A percentile compares a stretch with the other conserved stretches of the same genome.
Conservation (phyloP, 495 filamentous ascomycete genomes). For the Xylona heveae region DNA sequence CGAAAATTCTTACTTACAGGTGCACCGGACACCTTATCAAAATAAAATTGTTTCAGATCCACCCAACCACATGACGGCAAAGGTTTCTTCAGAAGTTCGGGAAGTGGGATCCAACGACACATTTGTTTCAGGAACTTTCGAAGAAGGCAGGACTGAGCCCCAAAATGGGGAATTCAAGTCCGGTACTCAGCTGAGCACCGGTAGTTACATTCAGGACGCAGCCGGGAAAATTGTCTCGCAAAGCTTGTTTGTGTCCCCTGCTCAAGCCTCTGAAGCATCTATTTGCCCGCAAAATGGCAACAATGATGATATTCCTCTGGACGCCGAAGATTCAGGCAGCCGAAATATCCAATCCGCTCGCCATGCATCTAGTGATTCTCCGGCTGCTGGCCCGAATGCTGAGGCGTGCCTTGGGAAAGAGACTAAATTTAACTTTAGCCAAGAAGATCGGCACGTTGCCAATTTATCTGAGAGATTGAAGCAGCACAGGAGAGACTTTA, state of each 20-base stretch:
- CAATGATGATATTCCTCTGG: too few species aligned
- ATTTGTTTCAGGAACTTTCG: not conserved
- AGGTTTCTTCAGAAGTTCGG: not conserved
- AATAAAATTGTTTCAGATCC: too few species aligned
- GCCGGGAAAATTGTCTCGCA: too few species aligned
- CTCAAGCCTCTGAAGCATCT: not conserved
- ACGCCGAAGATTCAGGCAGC: not conserved
- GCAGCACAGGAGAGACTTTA: constrained; percentile 9
- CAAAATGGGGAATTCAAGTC: too few species aligned
- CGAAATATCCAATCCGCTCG: not conserved
- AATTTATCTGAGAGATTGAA: constrained; percentile 9
- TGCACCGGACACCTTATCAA: too few species aligned
- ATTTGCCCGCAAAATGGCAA: not conserved
- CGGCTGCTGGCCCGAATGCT: constrained; percentile 4
- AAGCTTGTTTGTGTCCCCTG: not conserved
- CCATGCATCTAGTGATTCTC: constrained; percentile 1
- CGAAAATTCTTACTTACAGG: not conserved
- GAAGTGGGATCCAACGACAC: not conserved
- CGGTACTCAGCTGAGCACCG: too few species aligned
- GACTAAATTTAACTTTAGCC: constrained; percentile 5
- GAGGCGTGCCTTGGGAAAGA: constrained; percentile 5
- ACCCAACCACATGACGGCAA: not conserved
- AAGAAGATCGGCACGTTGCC: constrained; percentile 5
- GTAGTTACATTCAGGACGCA: too few species aligned
- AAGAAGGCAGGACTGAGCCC: not conserved